Evolutionary conservation across 2,329 filamentous ascomycete species (phyloP).

Genomic region (Ophiostoma quercus): DNA sequence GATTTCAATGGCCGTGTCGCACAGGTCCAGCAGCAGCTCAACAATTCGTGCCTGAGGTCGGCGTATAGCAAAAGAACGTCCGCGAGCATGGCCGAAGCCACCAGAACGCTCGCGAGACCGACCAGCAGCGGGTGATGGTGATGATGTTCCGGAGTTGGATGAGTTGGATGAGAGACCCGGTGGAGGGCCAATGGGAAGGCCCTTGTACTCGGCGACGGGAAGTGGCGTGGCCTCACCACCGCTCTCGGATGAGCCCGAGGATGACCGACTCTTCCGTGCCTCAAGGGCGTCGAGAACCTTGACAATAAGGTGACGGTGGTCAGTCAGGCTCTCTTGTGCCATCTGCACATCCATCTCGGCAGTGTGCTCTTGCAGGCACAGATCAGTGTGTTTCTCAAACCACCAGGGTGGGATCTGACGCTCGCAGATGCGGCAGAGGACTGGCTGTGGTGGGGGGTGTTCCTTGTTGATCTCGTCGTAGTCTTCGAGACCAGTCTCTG

Average conservation of each 20-base stretch:
- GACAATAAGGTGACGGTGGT: constrained; percentile 91
- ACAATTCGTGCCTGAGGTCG: constrained; percentile 89
- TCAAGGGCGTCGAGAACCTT: constrained; percentile 91
- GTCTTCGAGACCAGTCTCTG: constrained; percentile 74
- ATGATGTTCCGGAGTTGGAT: constrained; percentile 42
- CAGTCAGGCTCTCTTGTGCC: constrained; percentile 83
- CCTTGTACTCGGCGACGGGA: constrained; percentile 77
- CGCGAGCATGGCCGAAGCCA: constrained; percentile 72
- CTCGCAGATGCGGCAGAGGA: constrained; percentile 95
- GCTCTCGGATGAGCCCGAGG: constrained; percentile 34
- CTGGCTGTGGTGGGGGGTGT: constrained; percentile 73
- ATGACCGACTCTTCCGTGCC: constrained; percentile 62
- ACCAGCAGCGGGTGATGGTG: constrained; percentile 65
- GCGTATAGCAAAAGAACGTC: constrained; percentile 83
- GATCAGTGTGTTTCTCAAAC: constrained; percentile 98
- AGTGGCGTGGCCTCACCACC: constrained; percentile 42
- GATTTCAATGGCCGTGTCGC: constrained; percentile 92
- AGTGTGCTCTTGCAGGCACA: constrained; percentile 91
- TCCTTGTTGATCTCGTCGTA: constrained; percentile 67
- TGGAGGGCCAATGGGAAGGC: constrained; percentile 72
- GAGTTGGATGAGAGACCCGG: constrained; percentile 49
- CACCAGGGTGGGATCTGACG: constrained; percentile 97
- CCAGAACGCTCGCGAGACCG: constrained; percentile 65
- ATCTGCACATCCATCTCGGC: constrained; percentile 98
- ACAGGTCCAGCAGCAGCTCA: constrained; percentile 88